Evolutionary conservation across 108 stramenopile species (phyloP), one percentile per base, ranked within the genome.

Genomic region (Fistulifera solaris): DNA sequence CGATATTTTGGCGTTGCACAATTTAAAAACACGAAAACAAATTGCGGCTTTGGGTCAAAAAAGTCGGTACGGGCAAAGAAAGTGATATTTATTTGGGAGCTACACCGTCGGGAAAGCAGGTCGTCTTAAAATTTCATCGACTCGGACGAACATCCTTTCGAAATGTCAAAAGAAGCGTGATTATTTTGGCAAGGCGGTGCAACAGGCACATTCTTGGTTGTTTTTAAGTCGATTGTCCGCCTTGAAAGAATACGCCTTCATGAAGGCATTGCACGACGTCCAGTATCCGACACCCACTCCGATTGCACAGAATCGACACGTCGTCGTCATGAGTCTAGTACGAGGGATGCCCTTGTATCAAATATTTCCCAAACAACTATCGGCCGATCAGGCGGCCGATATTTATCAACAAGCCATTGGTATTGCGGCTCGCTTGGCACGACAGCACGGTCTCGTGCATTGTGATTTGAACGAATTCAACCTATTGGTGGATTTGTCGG

Each of bases 381-480:
- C 79, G 22, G 63, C 94, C 31, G 90, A 71, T 31, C 85, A 98
- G 65, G 95, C 97, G 0, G 87, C 82, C 31, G 68, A 68, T 25
- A 95, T 98, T 43, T 98, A 90, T 70, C 52, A 70, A 35, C 80
- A 87, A 61, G 83, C 84, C 38, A 78, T 71, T 45, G 58, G 68
- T 48, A 57, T 88, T 71, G 80, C 85, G 45, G 59, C 67, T 28
- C 59, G 84, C 23, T 65, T 99, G 44, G 97, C 95, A 11, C 3
- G 31, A 35, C 35, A 57, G 27, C 92, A 94, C 61, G 99, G 99
- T 16, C 75, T 99, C 43, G 91, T 99, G 1, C 99, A 99, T 70
- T 96, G 99, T 58, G 99, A 99, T 73, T 85, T 98, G 70, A 99
- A 99, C 72, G 99, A 99, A 68, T 99, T 99, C 68, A 99, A 99